A percentile compares a stretch with the other conserved stretches of the same genome.
These are phyloP conservation scores for Pestalotiopsis sp. DNA, from an alignment of 2,329 filamentous ascomycete species.

Conservation along the genomic window DNA sequence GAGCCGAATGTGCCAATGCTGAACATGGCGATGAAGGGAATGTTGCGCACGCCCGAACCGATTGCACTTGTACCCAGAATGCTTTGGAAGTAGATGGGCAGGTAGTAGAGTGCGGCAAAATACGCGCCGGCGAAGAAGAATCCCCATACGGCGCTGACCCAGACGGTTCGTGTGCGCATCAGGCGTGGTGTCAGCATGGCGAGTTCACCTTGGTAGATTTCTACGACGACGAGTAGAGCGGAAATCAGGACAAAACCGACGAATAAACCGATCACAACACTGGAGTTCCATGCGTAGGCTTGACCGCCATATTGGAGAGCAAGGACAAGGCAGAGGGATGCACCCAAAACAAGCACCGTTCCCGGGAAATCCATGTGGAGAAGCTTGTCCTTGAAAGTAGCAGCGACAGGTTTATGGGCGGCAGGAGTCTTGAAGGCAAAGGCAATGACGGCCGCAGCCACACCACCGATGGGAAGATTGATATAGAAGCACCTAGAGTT, in stretches of 20 bases:
- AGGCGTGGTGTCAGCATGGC: slow-evolving; percentile 15
- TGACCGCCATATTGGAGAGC: slow-evolving; percentile 41
- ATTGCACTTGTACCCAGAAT: slow-evolving; percentile 39
- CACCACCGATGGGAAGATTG: slow-evolving; percentile 18
- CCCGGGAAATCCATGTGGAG: slow-evolving; percentile 17
- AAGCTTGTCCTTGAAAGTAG: slow-evolving; percentile 13
- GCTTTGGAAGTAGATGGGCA: slow-evolving; percentile 53
- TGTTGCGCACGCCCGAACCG: slow-evolving; percentile 39
- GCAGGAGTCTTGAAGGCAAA: slow-evolving; percentile 11
- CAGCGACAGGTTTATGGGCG: neutral
- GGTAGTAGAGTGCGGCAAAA: slow-evolving; percentile 36
- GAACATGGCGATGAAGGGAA: slow-evolving; percentile 40
- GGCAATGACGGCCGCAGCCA: slow-evolving; percentile 11
- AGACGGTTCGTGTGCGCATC: neutral
- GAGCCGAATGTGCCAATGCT: slow-evolving; percentile 38
- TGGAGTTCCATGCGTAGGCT: slow-evolving; percentile 33
- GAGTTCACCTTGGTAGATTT: slow-evolving; percentile 17
- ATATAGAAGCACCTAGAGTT: slow-evolving; percentile 18
- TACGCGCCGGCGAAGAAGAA: neutral
- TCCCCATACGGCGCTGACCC: neutral
- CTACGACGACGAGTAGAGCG: slow-evolving; percentile 20
- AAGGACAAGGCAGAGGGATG: slow-evolving; percentile 38
- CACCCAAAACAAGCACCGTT: slow-evolving; percentile 10
- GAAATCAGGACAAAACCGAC: slow-evolving; percentile 27
- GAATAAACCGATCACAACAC: slow-evolving; percentile 32